A percentile compares a stretch with the other conserved stretches of the same genome.
Evolutionary conservation across 352 stramenopile species (phyloP).

Genomic region (Phytophthora pistaciae): DNA sequence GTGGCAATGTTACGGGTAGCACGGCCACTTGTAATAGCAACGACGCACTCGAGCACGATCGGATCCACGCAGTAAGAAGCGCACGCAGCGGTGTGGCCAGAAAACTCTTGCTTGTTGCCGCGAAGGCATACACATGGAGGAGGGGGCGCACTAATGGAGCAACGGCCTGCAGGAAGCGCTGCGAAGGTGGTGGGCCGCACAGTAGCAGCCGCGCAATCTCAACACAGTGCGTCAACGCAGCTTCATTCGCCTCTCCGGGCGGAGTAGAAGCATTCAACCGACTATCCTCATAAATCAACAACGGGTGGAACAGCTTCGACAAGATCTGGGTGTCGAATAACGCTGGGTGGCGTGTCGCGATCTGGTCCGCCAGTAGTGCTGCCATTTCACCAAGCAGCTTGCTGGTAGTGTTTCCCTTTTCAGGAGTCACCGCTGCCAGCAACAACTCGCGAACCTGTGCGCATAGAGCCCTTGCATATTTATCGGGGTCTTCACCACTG

Average conservation of each 20-base stretch:
- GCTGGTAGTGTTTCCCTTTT: slow-evolving; percentile 58
- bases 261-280: slow-evolving; percentile 3
- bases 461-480: slow-evolving; percentile 62
- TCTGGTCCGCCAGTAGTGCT: slow-evolving; percentile 66
- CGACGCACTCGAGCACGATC: slow-evolving; percentile 49
- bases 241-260: slow-evolving; percentile 40
- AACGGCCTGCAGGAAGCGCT: slow-evolving; percentile 55
- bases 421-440: slow-evolving; percentile 42
- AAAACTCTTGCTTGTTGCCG: slow-evolving; percentile 70
- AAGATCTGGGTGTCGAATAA: slow-evolving; percentile 71
- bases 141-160: slow-evolving; percentile 65
- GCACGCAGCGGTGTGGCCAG: slow-evolving; percentile 36
- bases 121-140: slow-evolving; percentile 81
- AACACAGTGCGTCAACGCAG: slow-evolving; percentile 59
- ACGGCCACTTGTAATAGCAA: slow-evolving; percentile 64
- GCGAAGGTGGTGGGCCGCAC: slow-evolving; percentile 72
- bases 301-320: slow-evolving; percentile 56
- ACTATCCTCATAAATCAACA: slow-evolving; percentile 70
- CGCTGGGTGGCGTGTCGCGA: slow-evolving; percentile 49
- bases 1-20: slow-evolving; percentile 56
- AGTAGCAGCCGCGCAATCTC: slow-evolving; percentile 65
- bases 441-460: slow-evolving; percentile 67
- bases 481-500: slow-evolving; percentile 39
- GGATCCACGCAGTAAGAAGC: slow-evolving; percentile 50
- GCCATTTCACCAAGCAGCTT: slow-evolving; percentile 82